These are phyloP conservation scores for Paracoccidioides lutzii DNA, from an alignment of 2,329 filamentous ascomycete species.

Conservation along the genomic window DNA sequence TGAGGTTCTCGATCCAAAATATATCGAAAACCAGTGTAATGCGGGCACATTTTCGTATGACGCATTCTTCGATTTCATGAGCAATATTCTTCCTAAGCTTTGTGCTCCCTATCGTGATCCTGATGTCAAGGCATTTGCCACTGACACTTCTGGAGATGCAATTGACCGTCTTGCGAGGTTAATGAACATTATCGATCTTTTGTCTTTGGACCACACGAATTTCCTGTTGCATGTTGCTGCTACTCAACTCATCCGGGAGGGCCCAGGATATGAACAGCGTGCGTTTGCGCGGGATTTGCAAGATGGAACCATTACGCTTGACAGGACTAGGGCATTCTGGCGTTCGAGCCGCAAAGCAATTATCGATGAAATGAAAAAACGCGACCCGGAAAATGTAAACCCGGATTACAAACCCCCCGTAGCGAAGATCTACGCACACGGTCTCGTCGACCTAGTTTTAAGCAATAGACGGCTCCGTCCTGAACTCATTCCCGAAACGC, in stretches of 20 bases:
- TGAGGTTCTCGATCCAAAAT: conserved; percentile 46
- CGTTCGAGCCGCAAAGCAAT: conserved; percentile 25
- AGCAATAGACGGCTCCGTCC: conserved; percentile 40
- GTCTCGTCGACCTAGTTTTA: conserved; percentile 46
- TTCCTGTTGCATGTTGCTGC: conserved; percentile 50
- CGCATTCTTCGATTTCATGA: conserved; percentile 52
- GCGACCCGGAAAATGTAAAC: conserved; percentile 27
- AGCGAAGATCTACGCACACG: conserved; percentile 44
- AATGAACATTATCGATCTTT: conserved; percentile 49
- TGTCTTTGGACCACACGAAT: conserved; percentile 53
- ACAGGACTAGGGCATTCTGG: conserved; percentile 45
- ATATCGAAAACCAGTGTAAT: conserved; percentile 45
- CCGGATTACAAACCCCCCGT: conserved; percentile 23
- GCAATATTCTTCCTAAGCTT: conserved; percentile 48
- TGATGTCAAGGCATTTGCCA: conserved; percentile 43
- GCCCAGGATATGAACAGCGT: conserved; percentile 48
- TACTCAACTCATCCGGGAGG: conserved; percentile 48
- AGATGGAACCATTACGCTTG: conserved; percentile 38
- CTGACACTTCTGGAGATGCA: conserved; percentile 41
- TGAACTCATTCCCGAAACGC: conserved; percentile 46
- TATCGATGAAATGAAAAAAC: conserved; percentile 40
- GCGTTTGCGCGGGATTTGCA: conserved; percentile 45
- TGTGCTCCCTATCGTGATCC: conserved; percentile 52
- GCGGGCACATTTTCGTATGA: conserved; percentile 51
- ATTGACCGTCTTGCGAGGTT: conserved; percentile 51